Conservation (phyloP, 805 yeast species). For the Zygosaccharomyces bailii region DNA sequence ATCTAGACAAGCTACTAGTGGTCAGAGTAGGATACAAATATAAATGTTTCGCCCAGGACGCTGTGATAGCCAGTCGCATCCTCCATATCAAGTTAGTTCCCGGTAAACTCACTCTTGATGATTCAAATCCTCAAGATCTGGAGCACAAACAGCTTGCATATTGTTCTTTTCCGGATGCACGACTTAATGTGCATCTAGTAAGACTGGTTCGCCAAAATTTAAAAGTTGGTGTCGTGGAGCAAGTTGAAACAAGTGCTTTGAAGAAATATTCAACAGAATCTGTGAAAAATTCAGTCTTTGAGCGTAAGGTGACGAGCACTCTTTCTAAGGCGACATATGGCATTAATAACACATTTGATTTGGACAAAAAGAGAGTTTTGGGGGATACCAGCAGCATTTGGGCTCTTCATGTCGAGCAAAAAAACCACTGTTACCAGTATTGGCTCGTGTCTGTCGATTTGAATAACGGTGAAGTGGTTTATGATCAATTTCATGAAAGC, state of each 20-base stretch:
- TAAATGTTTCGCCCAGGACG: conserved; percentile 84
- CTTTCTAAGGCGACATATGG: conserved; percentile 80
- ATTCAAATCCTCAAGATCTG: conserved; percentile 47
- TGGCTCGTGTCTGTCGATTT: conserved; percentile 50
- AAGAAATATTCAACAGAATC: conserved; percentile 43
- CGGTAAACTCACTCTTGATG: conserved; percentile 57
- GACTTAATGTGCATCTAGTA: conserved; percentile 73
- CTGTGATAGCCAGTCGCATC: conserved; percentile 60
- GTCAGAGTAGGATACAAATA: conserved; percentile 91
- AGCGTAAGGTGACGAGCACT: conserved; percentile 62
- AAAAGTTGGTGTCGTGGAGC: conserved; percentile 85
- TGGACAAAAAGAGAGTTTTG: conserved; percentile 36
- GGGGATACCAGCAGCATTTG: conserved; percentile 33
- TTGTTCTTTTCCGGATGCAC: conserved; percentile 76
- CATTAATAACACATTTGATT: conserved; percentile 45
- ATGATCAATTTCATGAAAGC: conserved; percentile 67
- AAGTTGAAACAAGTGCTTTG: conserved; percentile 74
- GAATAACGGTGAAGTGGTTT: conserved; percentile 75
- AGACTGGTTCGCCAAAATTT: conserved; percentile 66
- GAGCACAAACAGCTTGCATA: conserved; percentile 65
- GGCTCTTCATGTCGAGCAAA: conserved; percentile 16
- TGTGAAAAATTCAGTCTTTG: conserved; percentile 57
- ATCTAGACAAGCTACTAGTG: conserved; percentile 69
- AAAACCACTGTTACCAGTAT: conserved; percentile 9
- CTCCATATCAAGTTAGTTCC: conserved; percentile 69